Base-by-base conservation (phyloP, 2,329 filamentous ascomycete genomes). In the Neofusicoccum parvum region DNA sequence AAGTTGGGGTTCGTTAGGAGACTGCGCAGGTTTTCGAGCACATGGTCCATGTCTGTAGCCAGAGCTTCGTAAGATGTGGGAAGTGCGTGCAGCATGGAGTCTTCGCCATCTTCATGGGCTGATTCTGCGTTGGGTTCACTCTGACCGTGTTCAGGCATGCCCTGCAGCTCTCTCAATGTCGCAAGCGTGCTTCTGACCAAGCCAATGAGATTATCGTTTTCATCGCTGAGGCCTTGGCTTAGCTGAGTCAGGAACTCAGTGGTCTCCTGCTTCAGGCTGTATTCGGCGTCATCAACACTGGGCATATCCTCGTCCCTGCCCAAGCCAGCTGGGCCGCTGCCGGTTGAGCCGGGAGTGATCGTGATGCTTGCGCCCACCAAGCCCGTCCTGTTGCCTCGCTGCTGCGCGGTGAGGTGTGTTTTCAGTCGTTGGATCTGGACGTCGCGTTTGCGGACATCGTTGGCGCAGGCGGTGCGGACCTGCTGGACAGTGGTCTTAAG, bases 1-100 rank as follows among this genome's bases (percentile, higher is more conserved):
- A 98, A 99, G 2, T 94, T 96, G 1, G 95, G 95, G 73, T 98
- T 98, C 9, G 93, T 97, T 50, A 99, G 83, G 43, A 99, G 87
- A 2, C 86, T 90, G 69, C 91, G 87, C 69, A 99, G 85, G 73
- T 96, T 92, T 39, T 91, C 88, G 67, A 98, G 83, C 10, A 96
- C 88, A 6, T 82, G 82, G 62, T 94, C 89, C 79, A 97, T 87
- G 69, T 96, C 91, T 9, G 80, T 75, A 0, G 90, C 87, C 67
- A 98, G 78, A 5, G 82, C 85, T 50, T 94, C 90, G 70, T 92
- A 88, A 15, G 85, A 85, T 1, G 83, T 83, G n/a, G 86, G 84
- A 23, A 84, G 77, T 3, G 81, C 78, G 54, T 82, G 76, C 65
- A 74, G 73, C 71, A 81, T 77, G 45, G 73, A 69, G 54, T 45